Conservation (phyloP, 108 stramenopile genomes). For the Aurantiochytrium sp. region DNA sequence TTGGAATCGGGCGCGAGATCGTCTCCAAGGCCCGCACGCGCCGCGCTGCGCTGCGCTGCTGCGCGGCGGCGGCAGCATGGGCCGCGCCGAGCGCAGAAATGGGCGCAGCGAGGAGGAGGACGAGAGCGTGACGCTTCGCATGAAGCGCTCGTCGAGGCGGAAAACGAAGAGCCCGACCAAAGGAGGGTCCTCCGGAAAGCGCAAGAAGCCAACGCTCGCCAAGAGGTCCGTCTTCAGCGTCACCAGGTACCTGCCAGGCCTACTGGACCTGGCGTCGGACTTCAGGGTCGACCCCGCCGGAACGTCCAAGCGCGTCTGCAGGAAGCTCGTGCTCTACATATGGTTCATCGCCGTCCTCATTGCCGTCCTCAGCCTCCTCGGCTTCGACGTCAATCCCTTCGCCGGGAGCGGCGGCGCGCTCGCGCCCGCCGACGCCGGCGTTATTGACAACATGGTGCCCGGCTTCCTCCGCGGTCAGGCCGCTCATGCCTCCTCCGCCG, state of each 20-base stretch:
- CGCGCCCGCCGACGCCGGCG: neutral
- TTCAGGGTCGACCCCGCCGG: neutral
- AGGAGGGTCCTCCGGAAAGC: neutral
- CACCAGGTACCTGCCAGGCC: neutral
- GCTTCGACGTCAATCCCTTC: neutral
- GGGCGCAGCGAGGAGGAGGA: neutral
- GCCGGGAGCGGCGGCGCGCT: neutral
- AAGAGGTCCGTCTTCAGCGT: neutral
- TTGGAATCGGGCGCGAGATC: too few relatives aligned
- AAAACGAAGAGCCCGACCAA: constrained; percentile 2
- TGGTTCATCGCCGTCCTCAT: constrained; percentile 5
- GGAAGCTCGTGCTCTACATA: neutral
- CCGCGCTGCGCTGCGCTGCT: too few relatives aligned
- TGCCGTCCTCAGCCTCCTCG: neutral
- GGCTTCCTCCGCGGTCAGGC: neutral
- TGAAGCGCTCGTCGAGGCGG: neutral
- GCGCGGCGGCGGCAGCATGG: too few relatives aligned
- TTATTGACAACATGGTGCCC: neutral
- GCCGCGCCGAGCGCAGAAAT: neutral
- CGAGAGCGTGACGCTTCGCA: neutral
- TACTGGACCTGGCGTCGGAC: neutral
- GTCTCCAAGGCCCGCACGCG: too few relatives aligned
- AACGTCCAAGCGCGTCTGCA: neutral
- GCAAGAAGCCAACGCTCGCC: neutral
- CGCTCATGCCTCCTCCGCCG: too few relatives aligned